A percentile compares a stretch with the other conserved stretches of the same genome.
phyloP scores from a whole-genome alignment of 345 rosid genomes.

The Rhodomyrtus tomentosa region DNA sequence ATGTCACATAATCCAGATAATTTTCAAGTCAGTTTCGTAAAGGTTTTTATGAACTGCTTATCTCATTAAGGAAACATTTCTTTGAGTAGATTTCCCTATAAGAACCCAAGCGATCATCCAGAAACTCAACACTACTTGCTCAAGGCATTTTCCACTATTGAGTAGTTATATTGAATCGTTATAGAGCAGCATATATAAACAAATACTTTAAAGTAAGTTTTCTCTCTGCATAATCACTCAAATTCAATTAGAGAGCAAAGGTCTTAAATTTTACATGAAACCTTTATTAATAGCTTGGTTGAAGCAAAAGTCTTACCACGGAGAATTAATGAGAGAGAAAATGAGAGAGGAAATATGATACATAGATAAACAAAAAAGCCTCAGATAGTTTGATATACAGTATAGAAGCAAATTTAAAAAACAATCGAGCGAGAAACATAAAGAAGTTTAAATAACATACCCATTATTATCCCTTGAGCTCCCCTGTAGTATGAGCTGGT shows the following conservation, averaged over 20 bases:
- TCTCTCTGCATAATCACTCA: background rate
- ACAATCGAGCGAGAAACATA: background rate
- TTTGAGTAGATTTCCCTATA: background rate
- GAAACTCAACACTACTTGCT: background rate
- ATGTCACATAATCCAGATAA: background rate
- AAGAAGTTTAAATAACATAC: conserved; percentile 17
- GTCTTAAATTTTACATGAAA: background rate
- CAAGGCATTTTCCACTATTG: background rate
- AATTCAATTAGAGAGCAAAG: background rate
- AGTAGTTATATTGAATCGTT: background rate
- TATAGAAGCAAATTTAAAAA: background rate
- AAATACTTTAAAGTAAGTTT: background rate
- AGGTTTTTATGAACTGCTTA: background rate
- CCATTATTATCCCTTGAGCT: conserved; percentile 93
- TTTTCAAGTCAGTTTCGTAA: background rate
- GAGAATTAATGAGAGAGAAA: background rate
- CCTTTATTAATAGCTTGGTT: background rate
- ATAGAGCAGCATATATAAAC: background rate
- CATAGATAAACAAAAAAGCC: background rate
- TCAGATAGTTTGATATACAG: background rate
- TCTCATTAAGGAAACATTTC: background rate
- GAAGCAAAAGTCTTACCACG: background rate
- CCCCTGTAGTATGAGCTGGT: conserved; percentile 96
- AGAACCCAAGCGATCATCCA: background rate
- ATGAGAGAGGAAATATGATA: background rate